Percentiles rank a stretch among this genome's conserved stretches.
These are phyloP conservation scores for Fusarium metavorans DNA, from an alignment of 2,329 filamentous ascomycete genomes.

Conservation along the genomic window DNA sequence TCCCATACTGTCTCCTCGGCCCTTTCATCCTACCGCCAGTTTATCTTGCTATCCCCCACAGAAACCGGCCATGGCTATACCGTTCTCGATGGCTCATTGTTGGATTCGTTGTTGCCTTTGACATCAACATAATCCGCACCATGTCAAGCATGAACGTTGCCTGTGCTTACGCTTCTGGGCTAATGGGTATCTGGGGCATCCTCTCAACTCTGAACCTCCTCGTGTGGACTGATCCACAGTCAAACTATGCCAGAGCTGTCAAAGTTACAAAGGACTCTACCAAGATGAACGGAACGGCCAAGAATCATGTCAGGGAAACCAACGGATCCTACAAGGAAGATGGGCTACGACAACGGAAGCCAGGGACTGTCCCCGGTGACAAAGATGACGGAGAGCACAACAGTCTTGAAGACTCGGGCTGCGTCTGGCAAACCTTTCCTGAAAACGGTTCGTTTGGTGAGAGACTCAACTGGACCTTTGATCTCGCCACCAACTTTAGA, in stretches of 20 bases:
- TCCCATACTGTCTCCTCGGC: conserved; percentile 64
- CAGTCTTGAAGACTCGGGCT: conserved; percentile 54
- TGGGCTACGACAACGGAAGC: conserved; percentile 36
- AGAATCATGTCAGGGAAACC: background rate
- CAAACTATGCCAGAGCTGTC: conserved; percentile 65
- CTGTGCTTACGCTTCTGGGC: conserved; percentile 62
- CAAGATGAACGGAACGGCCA: background rate
- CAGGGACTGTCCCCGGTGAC: background rate
- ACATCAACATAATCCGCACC: conserved; percentile 55
- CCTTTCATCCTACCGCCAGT: conserved; percentile 62
- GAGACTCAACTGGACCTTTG: conserved; percentile 67
- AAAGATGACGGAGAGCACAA: background rate
- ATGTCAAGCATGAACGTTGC: conserved; percentile 66
- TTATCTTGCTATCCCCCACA: conserved; percentile 69
- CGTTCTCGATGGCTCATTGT: conserved; percentile 62
- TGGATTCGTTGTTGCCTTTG: conserved; percentile 56
- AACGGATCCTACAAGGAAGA: conserved; percentile 6
- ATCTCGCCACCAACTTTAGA: conserved; percentile 67
- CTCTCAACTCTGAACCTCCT: conserved; percentile 63
- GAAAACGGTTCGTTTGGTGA: conserved; percentile 59
- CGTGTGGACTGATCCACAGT: conserved; percentile 67
- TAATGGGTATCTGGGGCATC: conserved; percentile 64
- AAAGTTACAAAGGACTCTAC: conserved; percentile 43
- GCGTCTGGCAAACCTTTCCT: conserved; percentile 72
- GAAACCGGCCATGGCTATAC: conserved; percentile 62